Evolutionary conservation across 495 filamentous ascomycete genomes (phyloP), one percentile per base, ranked within the genome.

Genomic region (Halenospora varia): DNA sequence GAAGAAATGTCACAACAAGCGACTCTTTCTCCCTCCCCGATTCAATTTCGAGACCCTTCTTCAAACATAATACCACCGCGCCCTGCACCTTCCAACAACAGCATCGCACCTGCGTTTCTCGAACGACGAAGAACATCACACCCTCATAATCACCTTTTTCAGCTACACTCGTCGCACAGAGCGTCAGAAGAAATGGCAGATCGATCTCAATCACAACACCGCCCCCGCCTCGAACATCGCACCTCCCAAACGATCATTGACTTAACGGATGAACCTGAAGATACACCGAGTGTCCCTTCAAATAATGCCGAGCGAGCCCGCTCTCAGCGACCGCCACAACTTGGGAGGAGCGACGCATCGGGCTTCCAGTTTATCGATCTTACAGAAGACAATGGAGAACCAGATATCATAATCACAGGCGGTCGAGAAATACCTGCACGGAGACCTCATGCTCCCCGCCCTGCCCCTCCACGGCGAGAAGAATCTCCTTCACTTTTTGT

Each of bases 201-300:
- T 10, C 47, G 49, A 19, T 46, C 60, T 18, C 54, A 60, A 11
- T 48, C 61, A 9, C 49, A 60, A 53, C 56, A 35, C 17, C 48
- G 65, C 40, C 59, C 64, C 46, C 57, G 59, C 11, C 55, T 61
- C 29, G 59, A 63, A 52, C 60, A 65, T 53, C 60, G 56, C 45
- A 23, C 60, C 26, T 68, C 69, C 44, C 59, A 64, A 53, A 67
- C 69, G 18, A 53, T 74, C 25, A 75, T 75, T 51, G 72, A 75
- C 55, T 64, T 75, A 10, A 75, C 72, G n/a, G 69, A 72, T 20
- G 72, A 70, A 0, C 41, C 65, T n/a, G 68, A 72, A 9, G 68
- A 71, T 23, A 26, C 45, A 39, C 57, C 46, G 35, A 44, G 47
- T 26, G 47, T 26, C 24, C 24, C 39, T 47, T 46, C 23, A 51